Evolutionary conservation across 2,329 filamentous ascomycete species (phyloP).

Genomic region (Rasamsonia emersonii): DNA sequence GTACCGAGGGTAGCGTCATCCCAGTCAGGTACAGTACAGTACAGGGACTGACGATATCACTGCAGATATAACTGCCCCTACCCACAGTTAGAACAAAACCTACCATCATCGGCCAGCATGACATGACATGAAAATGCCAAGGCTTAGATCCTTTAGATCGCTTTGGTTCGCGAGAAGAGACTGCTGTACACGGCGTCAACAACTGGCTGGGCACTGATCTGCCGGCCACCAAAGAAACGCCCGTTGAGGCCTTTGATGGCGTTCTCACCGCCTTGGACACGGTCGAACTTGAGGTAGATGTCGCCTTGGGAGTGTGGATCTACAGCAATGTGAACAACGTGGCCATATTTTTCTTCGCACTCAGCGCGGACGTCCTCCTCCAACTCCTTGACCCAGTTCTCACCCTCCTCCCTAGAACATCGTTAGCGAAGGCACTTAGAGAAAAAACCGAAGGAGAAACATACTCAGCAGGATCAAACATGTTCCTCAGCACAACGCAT

Average conservation of each 20-base stretch:
- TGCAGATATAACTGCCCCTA: constrained; percentile 15
- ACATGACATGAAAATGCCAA: constrained; percentile 7
- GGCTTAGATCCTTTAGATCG: constrained; percentile 48
- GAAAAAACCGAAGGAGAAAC: constrained; percentile 29
- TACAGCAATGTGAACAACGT: constrained; percentile 92
- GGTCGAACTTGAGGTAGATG: constrained; percentile 97
- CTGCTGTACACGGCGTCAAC: constrained; percentile 98
- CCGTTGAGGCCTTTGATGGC: constrained; percentile 97
- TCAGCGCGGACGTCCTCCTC: constrained; percentile 89
- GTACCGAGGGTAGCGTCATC: constrained; percentile 10
- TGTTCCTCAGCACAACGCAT: constrained; percentile 89
- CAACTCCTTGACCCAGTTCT: constrained; percentile 83
- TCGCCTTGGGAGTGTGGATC: constrained; percentile 92
- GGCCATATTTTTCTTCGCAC: constrained; percentile 91
- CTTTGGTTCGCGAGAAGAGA: constrained; percentile 80
- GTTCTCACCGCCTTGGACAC: constrained; percentile 89
- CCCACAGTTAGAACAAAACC: constrained; percentile 19
- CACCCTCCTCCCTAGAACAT: constrained; percentile 64
- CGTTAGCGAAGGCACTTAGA: background rate
- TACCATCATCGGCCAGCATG: constrained; percentile 16
- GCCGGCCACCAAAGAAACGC: constrained; percentile 84
- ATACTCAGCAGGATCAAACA: constrained; percentile 89
- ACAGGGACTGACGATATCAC: constrained; percentile 1
- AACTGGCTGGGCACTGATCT: constrained; percentile 90
- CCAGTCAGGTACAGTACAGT: constrained; percentile 3